These are phyloP conservation scores for Rubroboletus pulcherrimus DNA, from an alignment of 768 basidiomycete species.

Conservation along the genomic window DNA sequence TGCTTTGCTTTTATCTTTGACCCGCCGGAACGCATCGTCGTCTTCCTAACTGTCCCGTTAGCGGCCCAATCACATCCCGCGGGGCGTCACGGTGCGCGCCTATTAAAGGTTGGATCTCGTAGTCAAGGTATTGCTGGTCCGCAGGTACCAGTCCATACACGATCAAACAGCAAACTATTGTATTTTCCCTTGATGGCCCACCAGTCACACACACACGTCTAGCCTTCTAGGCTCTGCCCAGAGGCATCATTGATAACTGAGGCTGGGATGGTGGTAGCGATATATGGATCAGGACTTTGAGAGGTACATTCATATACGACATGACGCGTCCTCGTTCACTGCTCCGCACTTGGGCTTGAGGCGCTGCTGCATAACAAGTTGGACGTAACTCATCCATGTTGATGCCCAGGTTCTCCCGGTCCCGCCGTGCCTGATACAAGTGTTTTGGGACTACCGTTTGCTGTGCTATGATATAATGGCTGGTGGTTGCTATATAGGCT, in stretches of 20 bases:
- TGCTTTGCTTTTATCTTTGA: not conserved
- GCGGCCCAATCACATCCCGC: not conserved
- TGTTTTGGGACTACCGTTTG: not conserved
- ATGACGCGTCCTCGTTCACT: not conserved
- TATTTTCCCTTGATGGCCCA: conserved; percentile 10
- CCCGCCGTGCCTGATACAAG: conserved; percentile 1
- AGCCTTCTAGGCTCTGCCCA: conserved; percentile 1
- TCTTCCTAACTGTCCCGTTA: not conserved
- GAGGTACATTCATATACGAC: not conserved
- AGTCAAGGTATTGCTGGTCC: conserved; percentile 16
- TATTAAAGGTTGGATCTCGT: conserved; percentile 4
- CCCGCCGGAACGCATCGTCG: too few relatives aligned
- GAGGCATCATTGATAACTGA: not conserved
- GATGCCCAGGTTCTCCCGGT: not conserved
- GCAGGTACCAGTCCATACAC: not conserved
- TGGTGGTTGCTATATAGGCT: conserved; percentile 18
- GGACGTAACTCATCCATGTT: not conserved
- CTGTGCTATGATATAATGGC: conserved; percentile 19
- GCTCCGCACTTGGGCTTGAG: not conserved
- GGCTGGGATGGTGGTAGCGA: not conserved
- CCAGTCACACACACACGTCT: conserved; percentile 4
- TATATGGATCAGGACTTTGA: not conserved
- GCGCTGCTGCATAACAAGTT: not conserved
- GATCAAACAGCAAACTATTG: not conserved
- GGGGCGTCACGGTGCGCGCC: not conserved